Evolutionary conservation across 495 filamentous ascomycete species (phyloP).

Genomic region (Penicillium odoratum): DNA sequence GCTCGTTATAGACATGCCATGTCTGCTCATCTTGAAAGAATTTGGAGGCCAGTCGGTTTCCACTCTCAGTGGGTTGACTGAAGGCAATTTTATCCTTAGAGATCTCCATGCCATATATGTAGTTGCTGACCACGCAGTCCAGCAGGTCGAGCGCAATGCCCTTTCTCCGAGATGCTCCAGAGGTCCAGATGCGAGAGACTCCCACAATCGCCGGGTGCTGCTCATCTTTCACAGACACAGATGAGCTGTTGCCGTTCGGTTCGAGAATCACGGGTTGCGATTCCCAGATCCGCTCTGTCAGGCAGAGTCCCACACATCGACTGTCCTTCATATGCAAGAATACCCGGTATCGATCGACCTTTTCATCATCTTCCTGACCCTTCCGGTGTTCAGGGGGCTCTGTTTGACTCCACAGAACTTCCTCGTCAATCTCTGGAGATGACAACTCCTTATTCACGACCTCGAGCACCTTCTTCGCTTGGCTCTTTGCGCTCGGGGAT

Average conservation of each 20-base stretch:
- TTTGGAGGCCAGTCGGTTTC: slow-evolving; percentile 57
- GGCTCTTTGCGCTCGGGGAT: slow-evolving; percentile 52
- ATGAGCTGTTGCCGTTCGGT: slow-evolving; percentile 39
- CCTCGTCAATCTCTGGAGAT: slow-evolving; percentile 60
- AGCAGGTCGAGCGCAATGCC: slow-evolving; percentile 63
- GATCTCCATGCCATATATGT: slow-evolving; percentile 66
- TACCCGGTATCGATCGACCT: slow-evolving; percentile 59
- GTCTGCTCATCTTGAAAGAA: slow-evolving; percentile 58
- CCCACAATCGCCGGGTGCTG: slow-evolving; percentile 59
- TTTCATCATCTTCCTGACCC: slow-evolving; percentile 35
- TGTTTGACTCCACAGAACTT: slow-evolving; percentile 57
- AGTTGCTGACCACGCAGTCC: slow-evolving; percentile 61
- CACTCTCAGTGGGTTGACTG: slow-evolving; percentile 75
- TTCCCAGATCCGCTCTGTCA: slow-evolving; percentile 64
- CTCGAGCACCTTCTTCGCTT: slow-evolving; percentile 61
- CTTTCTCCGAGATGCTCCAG: slow-evolving; percentile 55
- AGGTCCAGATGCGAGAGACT: slow-evolving; percentile 74
- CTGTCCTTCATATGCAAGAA: slow-evolving; percentile 64
- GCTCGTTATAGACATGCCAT: slow-evolving; percentile 56
- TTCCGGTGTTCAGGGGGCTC: slow-evolving; percentile 39
- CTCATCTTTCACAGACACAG: slow-evolving; percentile 43
- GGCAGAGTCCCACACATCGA: slow-evolving; percentile 65
- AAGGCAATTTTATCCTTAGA: slow-evolving; percentile 66
- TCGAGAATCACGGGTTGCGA: slow-evolving; percentile 49
- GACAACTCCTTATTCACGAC: slow-evolving; percentile 68